Conservation (phyloP, 2,329 filamentous ascomycete species). For the Colletotrichum chrysophilum region DNA sequence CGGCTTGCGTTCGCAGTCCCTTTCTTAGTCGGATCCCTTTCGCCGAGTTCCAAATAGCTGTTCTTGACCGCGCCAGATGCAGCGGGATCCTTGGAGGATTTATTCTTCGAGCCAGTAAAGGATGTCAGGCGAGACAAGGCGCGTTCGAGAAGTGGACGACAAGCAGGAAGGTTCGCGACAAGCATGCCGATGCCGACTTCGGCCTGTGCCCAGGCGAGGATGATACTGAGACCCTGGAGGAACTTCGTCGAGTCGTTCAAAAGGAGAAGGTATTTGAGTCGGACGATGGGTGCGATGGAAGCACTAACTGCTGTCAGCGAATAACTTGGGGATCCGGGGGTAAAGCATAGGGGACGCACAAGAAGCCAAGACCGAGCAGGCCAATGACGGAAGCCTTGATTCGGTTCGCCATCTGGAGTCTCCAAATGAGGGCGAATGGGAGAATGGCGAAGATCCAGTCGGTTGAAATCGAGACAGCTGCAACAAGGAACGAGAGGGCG, state of each 20-base stretch:
- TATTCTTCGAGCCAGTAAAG: conserved; percentile 13
- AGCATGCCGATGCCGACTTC: conserved; percentile 20
- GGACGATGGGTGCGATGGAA: conserved; percentile 15
- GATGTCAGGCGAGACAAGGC: conserved; percentile 7
- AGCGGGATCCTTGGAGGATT: conserved; percentile 1
- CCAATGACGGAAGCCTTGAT: conserved; percentile 13
- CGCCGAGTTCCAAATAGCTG: conserved; percentile 16
- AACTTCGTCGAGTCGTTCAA: conserved; percentile 15
- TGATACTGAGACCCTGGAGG: conserved; percentile 1
- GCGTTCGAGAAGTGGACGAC: conserved; percentile 14
- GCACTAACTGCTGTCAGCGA: background rate
- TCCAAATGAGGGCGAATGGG: conserved; percentile 16
- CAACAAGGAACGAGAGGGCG: conserved; percentile 11
- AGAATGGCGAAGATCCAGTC: conserved; percentile 16
- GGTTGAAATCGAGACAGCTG: conserved; percentile 12
- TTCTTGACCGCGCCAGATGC: conserved; percentile 1
- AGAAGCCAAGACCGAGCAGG: conserved; percentile 9
- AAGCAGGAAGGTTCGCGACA: conserved; percentile 15
- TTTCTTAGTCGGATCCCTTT: conserved; percentile 7
- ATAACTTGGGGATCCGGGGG: background rate
- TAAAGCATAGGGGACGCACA: background rate
- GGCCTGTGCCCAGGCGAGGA: conserved; percentile 15
- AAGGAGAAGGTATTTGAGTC: conserved; percentile 13
- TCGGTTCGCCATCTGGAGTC: conserved; percentile 4
- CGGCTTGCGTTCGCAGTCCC: background rate